These are phyloP conservation scores for Phytophthora crassamura DNA, from an alignment of 352 stramenopile species.

Conservation along the genomic window DNA sequence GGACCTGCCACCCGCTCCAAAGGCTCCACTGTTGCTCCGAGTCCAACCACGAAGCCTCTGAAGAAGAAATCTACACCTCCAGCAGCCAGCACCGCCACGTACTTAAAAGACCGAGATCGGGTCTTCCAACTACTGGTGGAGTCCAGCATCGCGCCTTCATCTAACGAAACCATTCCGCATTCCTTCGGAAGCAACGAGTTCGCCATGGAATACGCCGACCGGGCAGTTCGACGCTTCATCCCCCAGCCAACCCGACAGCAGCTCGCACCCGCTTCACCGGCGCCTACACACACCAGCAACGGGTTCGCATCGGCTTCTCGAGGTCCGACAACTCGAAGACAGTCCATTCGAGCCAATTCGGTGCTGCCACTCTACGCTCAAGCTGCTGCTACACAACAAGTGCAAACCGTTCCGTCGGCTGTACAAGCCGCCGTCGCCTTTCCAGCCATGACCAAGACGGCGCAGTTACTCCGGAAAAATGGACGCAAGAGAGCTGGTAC, in stretches of 20 bases:
- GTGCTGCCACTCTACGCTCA: not conserved
- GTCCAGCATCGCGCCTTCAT: constrained; percentile 34
- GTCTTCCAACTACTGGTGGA: constrained; percentile 50
- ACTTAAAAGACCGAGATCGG: constrained; percentile 25
- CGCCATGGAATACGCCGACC: constrained; percentile 67
- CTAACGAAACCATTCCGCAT: constrained; percentile 6
- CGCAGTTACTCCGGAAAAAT: constrained; percentile 48
- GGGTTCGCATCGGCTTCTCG: constrained; percentile 2
- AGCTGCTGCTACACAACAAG: too few relatives aligned
- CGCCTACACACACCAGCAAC: not conserved
- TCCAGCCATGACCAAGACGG: constrained; percentile 19
- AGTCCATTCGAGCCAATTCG: constrained; percentile 16
- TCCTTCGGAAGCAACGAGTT: constrained; percentile 63
- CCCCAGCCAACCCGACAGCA: constrained; percentile 18
- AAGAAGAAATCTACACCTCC: constrained; percentile 21
- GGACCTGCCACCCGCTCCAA: constrained; percentile 9
- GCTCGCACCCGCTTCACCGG: not conserved
- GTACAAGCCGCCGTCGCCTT: constrained; percentile 5
- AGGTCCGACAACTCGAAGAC: constrained; percentile 6
- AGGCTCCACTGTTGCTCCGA: not conserved
- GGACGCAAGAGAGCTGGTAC: constrained; percentile 46
- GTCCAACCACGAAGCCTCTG: constrained; percentile 1
- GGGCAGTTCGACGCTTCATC: constrained; percentile 30
- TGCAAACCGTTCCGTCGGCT: constrained; percentile 7
- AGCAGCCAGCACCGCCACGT: not conserved